Evolutionary conservation across 1,139 yeast genomes (phyloP), one percentile per base, ranked within the genome.

Genomic region (Torulaspora pretoriensis): DNA sequence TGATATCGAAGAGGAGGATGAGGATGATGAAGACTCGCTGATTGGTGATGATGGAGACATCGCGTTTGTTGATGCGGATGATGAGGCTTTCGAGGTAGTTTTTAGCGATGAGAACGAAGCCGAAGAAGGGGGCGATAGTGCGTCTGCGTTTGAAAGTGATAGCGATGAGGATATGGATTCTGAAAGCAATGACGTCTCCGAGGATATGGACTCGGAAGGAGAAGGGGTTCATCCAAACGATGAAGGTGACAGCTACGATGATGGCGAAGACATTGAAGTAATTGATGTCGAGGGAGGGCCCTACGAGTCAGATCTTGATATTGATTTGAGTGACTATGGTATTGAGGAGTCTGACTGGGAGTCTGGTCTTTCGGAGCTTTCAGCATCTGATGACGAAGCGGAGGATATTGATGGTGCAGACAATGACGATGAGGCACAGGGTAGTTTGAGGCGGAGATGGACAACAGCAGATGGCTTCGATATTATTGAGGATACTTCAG

Each of bases 1-100:
- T 27, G 95, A 85, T 42, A 75, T 80, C 32, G 88, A 82, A 50
- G 81, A 83, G 43, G 90, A 83, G 38, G 78, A 70, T 17, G 78
- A 72, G 10, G 71, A 64, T 30, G 72, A 67, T 31, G 77, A 70
- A 5, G 77, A 70, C 6, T 69, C 68, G 10, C 55, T 66, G 23
- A 65, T 61, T 37, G 69, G 65, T 9, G 70, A 67, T 34, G 68
- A 61, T 29, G 70, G 63, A 16, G 71, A 63, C 35, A 60, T 64
- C 33, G 68, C 68, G 2, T 65, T 63, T 57, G 69, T 64, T 10
- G 70, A 68, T 28, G 68, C 64, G 29, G 72, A 61, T 28, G 72
- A 65, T 8, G 65, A 55, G 10, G 67, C 68, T 6, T 58, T 68
- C 29, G 73, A 72, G 38, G 71, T 73, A 39, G 72, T 70, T 2